These are phyloP conservation scores for Parietaria judaica DNA, from an alignment of 306 rosid species.

Conservation along the genomic window DNA sequence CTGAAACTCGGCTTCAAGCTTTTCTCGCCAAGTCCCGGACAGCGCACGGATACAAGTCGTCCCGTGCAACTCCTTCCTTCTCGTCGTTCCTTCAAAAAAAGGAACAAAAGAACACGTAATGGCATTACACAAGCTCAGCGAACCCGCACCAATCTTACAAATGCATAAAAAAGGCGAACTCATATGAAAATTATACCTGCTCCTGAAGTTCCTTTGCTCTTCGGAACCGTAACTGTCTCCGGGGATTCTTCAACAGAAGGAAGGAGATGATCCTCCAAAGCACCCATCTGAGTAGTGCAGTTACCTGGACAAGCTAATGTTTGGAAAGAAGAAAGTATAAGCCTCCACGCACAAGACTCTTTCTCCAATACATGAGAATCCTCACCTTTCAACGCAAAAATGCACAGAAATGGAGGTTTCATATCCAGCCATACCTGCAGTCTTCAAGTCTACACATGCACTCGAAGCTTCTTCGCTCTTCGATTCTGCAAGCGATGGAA, in stretches of 20 bases:
- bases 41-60: conserved; percentile 40
- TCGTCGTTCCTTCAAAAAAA: conserved; percentile 57
- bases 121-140: neutral
- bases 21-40: conserved; percentile 67
- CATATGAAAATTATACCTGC: conserved; percentile 38
- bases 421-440: conserved; percentile 50
- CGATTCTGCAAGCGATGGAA: no score
- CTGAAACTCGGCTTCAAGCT: conserved; percentile 44
- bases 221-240: conserved; percentile 22
- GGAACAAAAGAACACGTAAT: neutral
- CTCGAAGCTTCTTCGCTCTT: conserved; percentile 52
- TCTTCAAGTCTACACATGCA: conserved; percentile 63
- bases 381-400: no score
- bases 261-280: conserved; percentile 72
- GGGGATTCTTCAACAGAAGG: conserved; percentile 40
- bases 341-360: conserved; percentile 39
- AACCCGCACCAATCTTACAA: no score
- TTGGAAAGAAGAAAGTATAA: conserved; percentile 68
- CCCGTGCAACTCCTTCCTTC: conserved; percentile 90
- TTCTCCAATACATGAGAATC: conserved; percentile 27
- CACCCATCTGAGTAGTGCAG: conserved; percentile 61
- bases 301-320: conserved; percentile 56
- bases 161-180: neutral
- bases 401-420: no score
- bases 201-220: conserved; percentile 48